Evolutionary conservation across 2,329 filamentous ascomycete species (phyloP), one percentile per base, ranked within the genome.

Genomic region (Alternaria atra): DNA sequence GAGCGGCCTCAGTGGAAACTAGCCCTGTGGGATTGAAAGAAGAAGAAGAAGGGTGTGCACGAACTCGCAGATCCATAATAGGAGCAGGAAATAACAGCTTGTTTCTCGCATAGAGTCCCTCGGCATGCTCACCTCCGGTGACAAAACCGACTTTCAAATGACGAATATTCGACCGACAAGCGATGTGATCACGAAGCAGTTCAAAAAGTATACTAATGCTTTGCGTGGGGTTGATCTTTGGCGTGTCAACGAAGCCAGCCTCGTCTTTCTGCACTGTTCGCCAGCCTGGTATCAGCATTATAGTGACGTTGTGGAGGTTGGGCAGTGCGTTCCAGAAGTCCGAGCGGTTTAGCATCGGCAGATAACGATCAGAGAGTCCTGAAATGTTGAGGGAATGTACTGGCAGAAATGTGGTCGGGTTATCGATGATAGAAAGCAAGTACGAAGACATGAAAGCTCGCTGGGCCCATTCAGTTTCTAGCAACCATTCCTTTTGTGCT

Each of bases 391-490:
- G 73, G 6, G 84, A 86, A 23, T 84, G 85, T 43, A 92, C 81
- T 6, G 81, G 76, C 7, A 71, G 60, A 65, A 91, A 90, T 2
- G 80, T 83, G 5, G 70, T 65, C 5, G 80, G 79, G 60, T 89
- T 90, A 68, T 91, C 87, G 25, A 88, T 85, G 43, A 91, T 76
- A 1, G 87, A 85, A 48, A 91, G 84, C 65, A 88, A 84, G 66
- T 89, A 91, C 1, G 89, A 90, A 50, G 89, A 86, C 47, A 91
- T 81, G 72, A 91, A 89, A 17, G 89, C 89, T 54, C 86, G 82
- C 65, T 91, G 89, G 6, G 89, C 89, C 87, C 89, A 91, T 53
- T 88, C 85, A 4, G 88, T 86, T 73, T 91, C 89, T 37, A 90
- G 78, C 2, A 92, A 77, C 86, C 90, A 89, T 74, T 91, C 88